Evolutionary conservation across 2,329 filamentous ascomycete genomes (phyloP), one percentile per base, ranked within the genome.

Genomic region (Exophiala lecanii-corni): DNA sequence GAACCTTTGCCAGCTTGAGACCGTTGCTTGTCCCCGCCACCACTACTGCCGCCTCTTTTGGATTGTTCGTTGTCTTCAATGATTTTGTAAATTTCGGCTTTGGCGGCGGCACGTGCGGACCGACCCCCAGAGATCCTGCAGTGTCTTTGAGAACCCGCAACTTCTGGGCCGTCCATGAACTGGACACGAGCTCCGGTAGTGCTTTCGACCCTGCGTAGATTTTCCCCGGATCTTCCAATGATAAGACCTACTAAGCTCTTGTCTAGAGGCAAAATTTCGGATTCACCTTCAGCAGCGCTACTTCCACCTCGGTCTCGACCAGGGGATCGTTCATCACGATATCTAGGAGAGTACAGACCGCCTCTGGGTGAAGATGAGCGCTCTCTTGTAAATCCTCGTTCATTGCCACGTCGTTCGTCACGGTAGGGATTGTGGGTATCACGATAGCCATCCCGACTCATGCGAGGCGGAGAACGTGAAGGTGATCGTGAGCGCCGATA

Each of bases 141-240:
- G 60, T 89, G 83, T 45, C 89, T 82, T 57, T 81, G 83, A 12
- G 81, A 76, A 15, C 84, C 85, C 34, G 79, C 80, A 25, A 76
- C 72, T 58, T 88, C 82, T 45, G 81, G 78, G 12, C 86, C 78
- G 23, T 88, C 84, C 47, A 94, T 75, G 61, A 95, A 95, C 66
- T 95, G 89, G 18, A 95, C 88, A 46, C 89, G 77, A 56, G 88
- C 89, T 41, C 80, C 80, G 36, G 84, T 88, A 56, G 94, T 87
- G 34, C 78, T 73, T 65, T 95, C 89, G 53, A 95, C 87, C 45
- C 86, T 82, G 54, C 87, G 76, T 32, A 95, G 71, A 56, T 94
- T 95, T 68, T 95, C 89, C 54, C 89, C 89, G 59, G 89, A 85
- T 47, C 89, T 81, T 40, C 89, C 89, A 60, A 95, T 95, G 58